Evolutionary conservation across 805 yeast genomes (phyloP), one percentile per base, ranked within the genome.

Genomic region (Cyberlindnera subsufficiens): DNA sequence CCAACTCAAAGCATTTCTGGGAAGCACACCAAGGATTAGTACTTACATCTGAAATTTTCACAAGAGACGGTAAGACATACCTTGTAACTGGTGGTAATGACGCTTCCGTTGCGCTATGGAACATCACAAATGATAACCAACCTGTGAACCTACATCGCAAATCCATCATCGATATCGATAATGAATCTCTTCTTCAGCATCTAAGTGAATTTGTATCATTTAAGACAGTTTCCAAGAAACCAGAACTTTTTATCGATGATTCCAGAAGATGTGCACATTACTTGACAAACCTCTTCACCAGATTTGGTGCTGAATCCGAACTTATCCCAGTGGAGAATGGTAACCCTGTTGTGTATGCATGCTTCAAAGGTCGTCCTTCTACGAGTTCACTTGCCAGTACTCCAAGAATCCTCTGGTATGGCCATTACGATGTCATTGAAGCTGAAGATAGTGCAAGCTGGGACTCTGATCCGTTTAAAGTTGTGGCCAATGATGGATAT

Each of bases 361-460:
- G 69, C 8, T 91, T 91, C 63, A 65, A 66, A 43, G 78, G 78
- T 5, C 42, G 37, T 18, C 31, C 39, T 4, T 16, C 46, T 16
- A 30, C 5, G 15, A 32, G 22, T 15, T 35, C 42, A 15, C 39
- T 43, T 9, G 54, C 54, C 4, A 16, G 19, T 5, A 17, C 30
- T 25, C 63, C 78, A 37, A 68, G 86, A 43, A 71, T 88, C 5
- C 61, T 91, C 38, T 91, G 95, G 84, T 91, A 91, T 62, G 98
- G 96, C 1, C 99, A 91, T 68, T 91, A 93, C 59, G 99, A 91
- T 64, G 96, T 91, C 22, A 88, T 91, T 33, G 86, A 84, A 45
- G 95, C 95, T 0, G 75, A 77, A 30, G 72, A 72, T 39, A 65
- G 68, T 18, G 71, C 69, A 6, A 69, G 69, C 27, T 91, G 98